Evolutionary conservation across 2,329 filamentous ascomycete genomes (phyloP).

Genomic region (Graphilbum fragrans): DNA sequence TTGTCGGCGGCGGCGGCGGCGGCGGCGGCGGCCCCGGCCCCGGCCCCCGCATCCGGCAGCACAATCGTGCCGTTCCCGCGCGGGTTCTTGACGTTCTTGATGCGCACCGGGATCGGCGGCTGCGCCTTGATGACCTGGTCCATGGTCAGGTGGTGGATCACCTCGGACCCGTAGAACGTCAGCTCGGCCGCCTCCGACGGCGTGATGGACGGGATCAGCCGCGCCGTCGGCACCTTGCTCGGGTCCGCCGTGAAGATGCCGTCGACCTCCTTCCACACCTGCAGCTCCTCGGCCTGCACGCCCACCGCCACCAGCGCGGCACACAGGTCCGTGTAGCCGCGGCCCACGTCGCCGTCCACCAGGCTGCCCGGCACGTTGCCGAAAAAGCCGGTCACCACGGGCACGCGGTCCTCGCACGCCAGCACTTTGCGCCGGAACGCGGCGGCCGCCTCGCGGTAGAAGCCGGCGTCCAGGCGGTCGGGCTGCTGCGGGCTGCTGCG

Average conservation of each 20-base stretch:
- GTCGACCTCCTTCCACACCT: constrained; percentile 99
- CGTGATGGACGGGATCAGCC: constrained; percentile 77
- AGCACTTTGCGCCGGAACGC: constrained; percentile 51
- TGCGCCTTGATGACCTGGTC: constrained; percentile 82
- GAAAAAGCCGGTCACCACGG: constrained; percentile 83
- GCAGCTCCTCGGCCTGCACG: constrained; percentile 73
- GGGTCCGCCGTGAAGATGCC: constrained; percentile 50
- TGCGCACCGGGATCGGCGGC: constrained; percentile 70
- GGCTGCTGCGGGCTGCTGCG: constrained; percentile 11
- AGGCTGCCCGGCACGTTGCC: constrained; percentile 85
- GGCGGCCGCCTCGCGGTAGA: constrained; percentile 54
- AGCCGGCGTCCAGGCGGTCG: constrained; percentile 50
- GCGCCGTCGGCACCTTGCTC: constrained; percentile 83
- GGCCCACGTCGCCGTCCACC: constrained; percentile 68
- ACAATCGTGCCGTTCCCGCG: constrained; percentile 69
- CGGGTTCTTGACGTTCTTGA: constrained; percentile 87
- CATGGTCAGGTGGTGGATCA: constrained; percentile 98
- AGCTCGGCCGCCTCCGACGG: constrained; percentile 91
- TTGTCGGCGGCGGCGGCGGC: constrained; percentile 32
- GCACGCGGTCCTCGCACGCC: constrained; percentile 52
- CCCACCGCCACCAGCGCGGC: constrained; percentile 86
- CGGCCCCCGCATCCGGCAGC: constrained; percentile 57
- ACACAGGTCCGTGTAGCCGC: constrained; percentile 94
- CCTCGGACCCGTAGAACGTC: constrained; percentile 89
- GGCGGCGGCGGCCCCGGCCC: constrained; percentile 20